A percentile compares a stretch with the other conserved stretches of the same genome.
These are phyloP conservation scores for Sanguinoderma infundibulare DNA, from an alignment of 1,284 basidiomycete species.

Conservation along the genomic window DNA sequence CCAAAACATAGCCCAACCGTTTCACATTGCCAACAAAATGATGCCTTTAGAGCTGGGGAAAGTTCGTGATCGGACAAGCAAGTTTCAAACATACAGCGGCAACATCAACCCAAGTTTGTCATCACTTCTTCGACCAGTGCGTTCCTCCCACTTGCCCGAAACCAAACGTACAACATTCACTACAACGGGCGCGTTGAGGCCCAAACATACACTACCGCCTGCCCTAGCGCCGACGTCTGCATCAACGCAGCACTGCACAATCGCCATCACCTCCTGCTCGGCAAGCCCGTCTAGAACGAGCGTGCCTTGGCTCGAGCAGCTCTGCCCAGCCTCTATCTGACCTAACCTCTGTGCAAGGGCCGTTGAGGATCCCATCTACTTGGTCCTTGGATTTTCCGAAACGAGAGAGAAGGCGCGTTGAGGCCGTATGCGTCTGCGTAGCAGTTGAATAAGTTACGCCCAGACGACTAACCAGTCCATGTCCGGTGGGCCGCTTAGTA, in stretches of 20 bases:
- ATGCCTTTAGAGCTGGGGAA: background rate
- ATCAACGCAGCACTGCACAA: constrained; percentile 14
- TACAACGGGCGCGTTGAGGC: constrained; percentile 37
- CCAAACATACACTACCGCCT: constrained; percentile 25
- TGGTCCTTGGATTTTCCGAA: constrained; percentile 24
- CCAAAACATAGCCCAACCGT: background rate
- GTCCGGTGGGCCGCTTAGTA: constrained; percentile 41
- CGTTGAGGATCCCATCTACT: constrained; percentile 39
- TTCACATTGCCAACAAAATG: background rate
- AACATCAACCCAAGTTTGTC: background rate
- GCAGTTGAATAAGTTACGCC: constrained; percentile 17
- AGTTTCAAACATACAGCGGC: background rate
- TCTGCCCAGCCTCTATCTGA: constrained; percentile 22
- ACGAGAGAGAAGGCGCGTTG: constrained; percentile 35
- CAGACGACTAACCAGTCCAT: constrained; percentile 17
- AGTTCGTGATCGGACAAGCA: background rate
- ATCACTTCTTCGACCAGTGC: background rate
- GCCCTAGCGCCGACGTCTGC: constrained; percentile 4
- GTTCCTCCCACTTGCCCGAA: constrained; percentile 7
- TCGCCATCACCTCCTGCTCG: constrained; percentile 16
- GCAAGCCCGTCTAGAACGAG: constrained; percentile 9
- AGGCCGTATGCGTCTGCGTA: constrained; percentile 56
- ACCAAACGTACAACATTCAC: constrained; percentile 7
- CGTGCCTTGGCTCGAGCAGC: constrained; percentile 14
- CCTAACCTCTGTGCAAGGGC: constrained; percentile 33